phyloP scores from a whole-genome alignment of 2,329 filamentous ascomycete species.

The Botrytis medusae region DNA sequence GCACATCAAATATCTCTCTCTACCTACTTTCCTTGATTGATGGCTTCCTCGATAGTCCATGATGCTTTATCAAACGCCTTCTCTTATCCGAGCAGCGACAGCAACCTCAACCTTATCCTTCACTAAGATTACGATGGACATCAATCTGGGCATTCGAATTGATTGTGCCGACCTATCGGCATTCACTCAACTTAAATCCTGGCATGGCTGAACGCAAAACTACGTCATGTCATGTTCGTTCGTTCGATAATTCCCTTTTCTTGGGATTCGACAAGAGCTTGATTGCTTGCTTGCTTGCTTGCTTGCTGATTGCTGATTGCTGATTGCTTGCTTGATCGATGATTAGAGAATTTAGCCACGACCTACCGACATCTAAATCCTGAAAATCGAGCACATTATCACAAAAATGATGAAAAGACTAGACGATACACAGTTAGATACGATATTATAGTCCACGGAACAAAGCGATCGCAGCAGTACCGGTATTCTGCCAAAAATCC shows the following conservation, averaged over 20 bases:
- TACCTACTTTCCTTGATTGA: not conserved
- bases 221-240: not conserved
- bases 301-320: no score
- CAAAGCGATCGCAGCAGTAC: not conserved
- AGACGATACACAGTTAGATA: conserved; percentile 14
- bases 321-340: not conserved
- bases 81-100: not conserved
- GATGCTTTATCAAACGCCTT: not conserved
- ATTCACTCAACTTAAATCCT: not conserved
- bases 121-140: not conserved
- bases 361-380: not conserved
- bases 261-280: no score
- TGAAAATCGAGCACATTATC: not conserved
- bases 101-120: not conserved
- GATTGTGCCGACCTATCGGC: not conserved
- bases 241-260: not conserved
- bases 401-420: not conserved
- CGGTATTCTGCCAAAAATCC: not conserved
- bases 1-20: not conserved
- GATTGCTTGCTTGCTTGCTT: not conserved
- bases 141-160: not conserved
- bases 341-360: not conserved
- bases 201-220: not conserved
- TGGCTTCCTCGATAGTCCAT: not conserved
- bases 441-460: not conserved